Conservation (phyloP, 2,329 filamentous ascomycete species). For the Fusarium pseudoanthophilum region DNA sequence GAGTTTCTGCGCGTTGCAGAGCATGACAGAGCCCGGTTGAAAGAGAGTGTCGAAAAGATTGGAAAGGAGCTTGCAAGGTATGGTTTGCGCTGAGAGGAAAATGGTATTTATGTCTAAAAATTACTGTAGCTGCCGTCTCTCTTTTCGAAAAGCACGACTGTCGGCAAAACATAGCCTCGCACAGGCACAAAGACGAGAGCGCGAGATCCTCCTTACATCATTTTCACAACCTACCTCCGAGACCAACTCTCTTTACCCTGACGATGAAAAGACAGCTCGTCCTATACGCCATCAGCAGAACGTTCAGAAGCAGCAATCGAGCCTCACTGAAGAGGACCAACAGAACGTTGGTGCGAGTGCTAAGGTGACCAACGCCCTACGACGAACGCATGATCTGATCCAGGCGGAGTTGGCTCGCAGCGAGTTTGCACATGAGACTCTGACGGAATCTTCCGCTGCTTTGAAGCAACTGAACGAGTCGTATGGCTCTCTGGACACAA, state of each 20-base stretch:
- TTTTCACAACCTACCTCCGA: conserved; percentile 60
- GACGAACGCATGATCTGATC: conserved; percentile 88
- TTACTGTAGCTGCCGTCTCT: conserved; percentile 63
- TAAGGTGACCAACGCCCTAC: conserved; percentile 85
- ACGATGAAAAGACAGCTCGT: conserved; percentile 42
- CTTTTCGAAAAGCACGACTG: conserved; percentile 85
- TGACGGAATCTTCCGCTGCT: conserved; percentile 84
- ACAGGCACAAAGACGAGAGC: conserved; percentile 78
- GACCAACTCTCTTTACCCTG: conserved; percentile 45
- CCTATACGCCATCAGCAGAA: conserved; percentile 40
- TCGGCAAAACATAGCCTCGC: conserved; percentile 80
- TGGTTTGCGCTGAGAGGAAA: conserved; percentile 3
- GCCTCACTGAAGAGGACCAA: conserved; percentile 73
- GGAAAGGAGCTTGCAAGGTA: conserved; percentile 78
- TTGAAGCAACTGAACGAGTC: conserved; percentile 83
- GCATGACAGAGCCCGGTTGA: conserved; percentile 72
- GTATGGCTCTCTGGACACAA: conserved; percentile 81
- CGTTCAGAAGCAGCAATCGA: conserved; percentile 48
- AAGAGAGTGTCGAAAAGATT: conserved; percentile 73
- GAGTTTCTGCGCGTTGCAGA: conserved; percentile 70
- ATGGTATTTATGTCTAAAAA: conserved; percentile 19
- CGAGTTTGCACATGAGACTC: conserved; percentile 88
- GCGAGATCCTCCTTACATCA: conserved; percentile 77
- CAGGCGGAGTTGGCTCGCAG: conserved; percentile 85
- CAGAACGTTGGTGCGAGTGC: conserved; percentile 78